These are phyloP conservation scores for Capsella rubella DNA, from an alignment of 441 rosid genomes.

Conservation along the genomic window DNA sequence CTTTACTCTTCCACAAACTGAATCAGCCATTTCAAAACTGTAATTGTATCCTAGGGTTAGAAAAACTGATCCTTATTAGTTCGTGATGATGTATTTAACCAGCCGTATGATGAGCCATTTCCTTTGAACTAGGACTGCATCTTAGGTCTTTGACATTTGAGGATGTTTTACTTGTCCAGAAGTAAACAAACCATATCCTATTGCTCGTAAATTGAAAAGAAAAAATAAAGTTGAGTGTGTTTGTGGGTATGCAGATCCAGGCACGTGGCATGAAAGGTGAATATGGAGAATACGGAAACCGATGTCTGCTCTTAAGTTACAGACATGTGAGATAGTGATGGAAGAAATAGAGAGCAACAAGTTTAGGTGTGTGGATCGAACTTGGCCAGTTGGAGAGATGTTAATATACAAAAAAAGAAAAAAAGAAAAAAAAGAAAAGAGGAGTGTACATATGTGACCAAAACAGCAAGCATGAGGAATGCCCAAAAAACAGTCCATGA, in stretches of 20 bases:
- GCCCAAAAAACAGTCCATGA: neutral
- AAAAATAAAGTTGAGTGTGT: slow-evolving; percentile 3
- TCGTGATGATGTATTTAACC: no score
- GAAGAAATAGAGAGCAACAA: neutral
- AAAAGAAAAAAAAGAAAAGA: no score
- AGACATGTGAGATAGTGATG: neutral
- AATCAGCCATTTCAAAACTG: neutral
- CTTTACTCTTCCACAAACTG: slow-evolving; percentile 6
- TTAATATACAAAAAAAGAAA: neutral
- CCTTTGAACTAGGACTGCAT: neutral
- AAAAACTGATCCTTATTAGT: neutral
- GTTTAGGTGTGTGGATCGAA: neutral
- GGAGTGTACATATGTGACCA: slow-evolving; percentile 23
- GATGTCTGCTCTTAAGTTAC: slow-evolving; percentile 9
- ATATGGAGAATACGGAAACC: slow-evolving; percentile 17
- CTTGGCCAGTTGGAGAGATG: neutral
- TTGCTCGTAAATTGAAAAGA: neutral
- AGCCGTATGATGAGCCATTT: neutral
- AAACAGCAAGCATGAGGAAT: no score
- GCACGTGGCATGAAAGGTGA: slow-evolving; percentile 43
- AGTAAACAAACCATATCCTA: slow-evolving; percentile 1
- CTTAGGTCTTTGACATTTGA: neutral
- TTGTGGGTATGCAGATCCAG: slow-evolving; percentile 35
- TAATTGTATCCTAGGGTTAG: slow-evolving; percentile 10
- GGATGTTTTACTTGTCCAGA: neutral